These are phyloP conservation scores for Suhomyces emberorum DNA, from an alignment of 805 yeast species.

Conservation along the genomic window DNA sequence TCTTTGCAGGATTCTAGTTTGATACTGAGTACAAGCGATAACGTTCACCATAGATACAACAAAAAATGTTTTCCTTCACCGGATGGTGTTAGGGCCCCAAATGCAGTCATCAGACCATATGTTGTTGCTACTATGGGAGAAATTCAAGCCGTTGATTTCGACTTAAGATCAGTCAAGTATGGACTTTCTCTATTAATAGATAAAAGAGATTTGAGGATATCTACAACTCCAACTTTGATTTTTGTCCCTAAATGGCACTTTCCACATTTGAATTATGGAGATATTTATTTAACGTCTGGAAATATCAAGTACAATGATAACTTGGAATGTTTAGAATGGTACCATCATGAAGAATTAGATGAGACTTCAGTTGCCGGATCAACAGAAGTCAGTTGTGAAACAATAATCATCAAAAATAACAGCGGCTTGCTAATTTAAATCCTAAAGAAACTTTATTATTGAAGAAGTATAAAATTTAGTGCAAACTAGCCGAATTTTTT, in stretches of 20 bases:
- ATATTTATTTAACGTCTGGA: constrained; percentile 56
- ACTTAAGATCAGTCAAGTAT: constrained; percentile 47
- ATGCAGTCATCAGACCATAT: constrained; percentile 76
- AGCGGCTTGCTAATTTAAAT: constrained; percentile 37
- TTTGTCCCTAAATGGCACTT: constrained; percentile 75
- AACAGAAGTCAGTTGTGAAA: constrained; percentile 17
- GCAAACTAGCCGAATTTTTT: too few relatives aligned
- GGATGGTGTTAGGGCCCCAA: constrained; percentile 71
- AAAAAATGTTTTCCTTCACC: constrained; percentile 39
- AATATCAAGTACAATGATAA: constrained; percentile 48
- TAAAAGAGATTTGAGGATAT: neutral
- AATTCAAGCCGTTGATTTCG: constrained; percentile 55
- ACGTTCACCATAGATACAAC: constrained; percentile 23
- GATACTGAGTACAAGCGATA: constrained; percentile 22
- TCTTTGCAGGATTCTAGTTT: constrained; percentile 21
- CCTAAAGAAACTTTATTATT: too few relatives aligned
- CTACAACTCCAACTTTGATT: constrained; percentile 57
- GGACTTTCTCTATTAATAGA: constrained; percentile 6
- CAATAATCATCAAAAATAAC: constrained; percentile 34
- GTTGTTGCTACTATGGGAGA: constrained; percentile 63
- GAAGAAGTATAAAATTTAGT: too few relatives aligned
- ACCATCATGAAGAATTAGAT: constrained; percentile 35
- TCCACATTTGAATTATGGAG: constrained; percentile 43
- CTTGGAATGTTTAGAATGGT: constrained; percentile 67
- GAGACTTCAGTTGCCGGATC: constrained; percentile 5